Conservation (phyloP, 345 rosid species). For the Cardiospermum halicacabum region DNA sequence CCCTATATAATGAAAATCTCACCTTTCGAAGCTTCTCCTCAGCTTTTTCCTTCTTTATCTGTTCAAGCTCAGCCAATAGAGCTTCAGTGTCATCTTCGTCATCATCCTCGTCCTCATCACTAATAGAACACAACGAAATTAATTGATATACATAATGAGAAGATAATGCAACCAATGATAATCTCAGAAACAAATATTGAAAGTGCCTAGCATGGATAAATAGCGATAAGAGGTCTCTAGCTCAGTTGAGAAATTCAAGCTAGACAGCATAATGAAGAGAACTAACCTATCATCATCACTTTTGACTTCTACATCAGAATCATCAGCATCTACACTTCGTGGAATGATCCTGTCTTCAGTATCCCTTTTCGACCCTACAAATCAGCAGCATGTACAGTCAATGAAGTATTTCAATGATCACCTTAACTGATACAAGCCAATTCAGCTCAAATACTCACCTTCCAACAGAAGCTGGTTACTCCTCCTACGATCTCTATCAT, state of each 20-base stretch:
- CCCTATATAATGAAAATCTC: slow-evolving; percentile 14
- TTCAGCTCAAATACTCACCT: slow-evolving; percentile 31
- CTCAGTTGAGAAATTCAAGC: not conserved
- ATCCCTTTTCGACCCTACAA: slow-evolving; percentile 67
- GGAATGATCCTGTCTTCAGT: slow-evolving; percentile 78
- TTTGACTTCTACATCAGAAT: slow-evolving; percentile 77
- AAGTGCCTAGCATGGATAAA: not conserved
- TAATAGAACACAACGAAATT: slow-evolving; percentile 19
- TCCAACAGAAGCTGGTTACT: slow-evolving; percentile 75
- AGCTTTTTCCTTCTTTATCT: slow-evolving; percentile 88
- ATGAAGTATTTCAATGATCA: slow-evolving; percentile 13
- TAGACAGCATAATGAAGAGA: slow-evolving; percentile 3
- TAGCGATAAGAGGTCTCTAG: no score
- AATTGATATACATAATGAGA: not conserved
- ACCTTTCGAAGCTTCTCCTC: slow-evolving; percentile 88
- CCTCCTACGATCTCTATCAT: slow-evolving; percentile 86
- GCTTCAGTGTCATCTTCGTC: slow-evolving; percentile 90
- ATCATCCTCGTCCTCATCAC: slow-evolving; percentile 53
- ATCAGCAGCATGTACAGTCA: slow-evolving; percentile 16
- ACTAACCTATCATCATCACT: slow-evolving; percentile 64
- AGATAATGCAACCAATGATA: not conserved
- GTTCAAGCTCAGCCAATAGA: slow-evolving; percentile 91
- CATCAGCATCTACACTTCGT: slow-evolving; percentile 92
- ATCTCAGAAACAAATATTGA: not conserved
- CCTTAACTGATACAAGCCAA: not conserved